These are phyloP conservation scores for Lactifluus hygrophoroides DNA, from an alignment of 768 basidiomycete species.

Conservation along the genomic window DNA sequence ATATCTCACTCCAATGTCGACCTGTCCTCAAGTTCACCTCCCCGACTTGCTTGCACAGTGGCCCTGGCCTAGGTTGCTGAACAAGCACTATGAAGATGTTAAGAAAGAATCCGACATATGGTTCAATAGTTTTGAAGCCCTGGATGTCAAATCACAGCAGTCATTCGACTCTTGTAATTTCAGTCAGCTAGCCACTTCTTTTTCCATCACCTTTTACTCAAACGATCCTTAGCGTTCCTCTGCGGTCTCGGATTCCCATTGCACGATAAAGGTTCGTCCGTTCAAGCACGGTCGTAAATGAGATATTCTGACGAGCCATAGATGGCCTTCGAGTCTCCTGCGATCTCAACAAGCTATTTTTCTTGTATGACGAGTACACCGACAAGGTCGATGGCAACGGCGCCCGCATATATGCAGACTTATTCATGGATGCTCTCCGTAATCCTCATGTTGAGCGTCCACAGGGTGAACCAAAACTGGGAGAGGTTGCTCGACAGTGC, in stretches of 20 bases:
- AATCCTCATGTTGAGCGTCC: conserved; percentile 30
- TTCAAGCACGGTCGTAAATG: too few relatives aligned
- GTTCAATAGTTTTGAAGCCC: conserved; percentile 31
- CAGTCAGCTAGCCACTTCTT: too few relatives aligned
- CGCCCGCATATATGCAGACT: conserved; percentile 28
- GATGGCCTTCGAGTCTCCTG: conserved; percentile 29
- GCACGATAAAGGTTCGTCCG: conserved; percentile 24
- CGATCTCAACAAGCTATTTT: conserved; percentile 44
- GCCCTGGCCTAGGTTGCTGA: conserved; percentile 26
- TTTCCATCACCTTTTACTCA: too few relatives aligned
- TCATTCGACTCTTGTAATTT: conserved; percentile 36
- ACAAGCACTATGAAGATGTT: conserved; percentile 29
- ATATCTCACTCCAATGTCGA: too few relatives aligned
- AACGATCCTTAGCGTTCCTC: conserved; percentile 26
- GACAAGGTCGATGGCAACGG: conserved; percentile 30
- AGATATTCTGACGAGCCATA: not conserved
- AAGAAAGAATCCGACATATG: conserved; percentile 32
- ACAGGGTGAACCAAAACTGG: conserved; percentile 30
- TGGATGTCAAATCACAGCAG: conserved; percentile 28
- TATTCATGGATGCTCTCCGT: conserved; percentile 34
- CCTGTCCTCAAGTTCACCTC: too few relatives aligned
- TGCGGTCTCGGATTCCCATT: conserved; percentile 33
- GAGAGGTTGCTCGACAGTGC: conserved; percentile 35
- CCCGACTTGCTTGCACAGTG: too few relatives aligned
- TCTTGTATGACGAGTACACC: conserved; percentile 42